These are phyloP conservation scores for Fusarium circinatum DNA, from an alignment of 2,329 filamentous ascomycete genomes.

Conservation along the genomic window DNA sequence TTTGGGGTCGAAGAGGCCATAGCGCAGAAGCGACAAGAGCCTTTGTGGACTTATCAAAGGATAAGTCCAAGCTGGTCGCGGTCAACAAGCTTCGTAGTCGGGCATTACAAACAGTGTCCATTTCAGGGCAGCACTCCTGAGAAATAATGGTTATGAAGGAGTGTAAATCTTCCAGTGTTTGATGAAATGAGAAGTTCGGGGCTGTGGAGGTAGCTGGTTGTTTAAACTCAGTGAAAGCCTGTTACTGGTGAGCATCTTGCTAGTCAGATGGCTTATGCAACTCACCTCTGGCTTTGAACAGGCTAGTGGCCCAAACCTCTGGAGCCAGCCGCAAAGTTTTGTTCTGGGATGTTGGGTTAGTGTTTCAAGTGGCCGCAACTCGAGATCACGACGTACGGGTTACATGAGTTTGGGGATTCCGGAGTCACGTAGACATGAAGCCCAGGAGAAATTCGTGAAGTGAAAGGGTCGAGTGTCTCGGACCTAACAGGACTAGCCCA, in stretches of 20 bases:
- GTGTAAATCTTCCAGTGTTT: conserved; percentile 67
- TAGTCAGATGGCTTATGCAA: background rate
- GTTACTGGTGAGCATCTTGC: conserved; percentile 28
- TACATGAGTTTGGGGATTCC: conserved; percentile 3
- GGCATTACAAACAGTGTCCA: conserved; percentile 60
- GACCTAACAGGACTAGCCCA: conserved; percentile 74
- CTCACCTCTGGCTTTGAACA: conserved; percentile 56
- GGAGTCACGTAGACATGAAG: conserved; percentile 84
- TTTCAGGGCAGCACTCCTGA: conserved; percentile 60
- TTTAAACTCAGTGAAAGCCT: conserved; percentile 69
- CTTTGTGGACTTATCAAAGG: conserved; percentile 76
- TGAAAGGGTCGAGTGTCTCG: conserved; percentile 73
- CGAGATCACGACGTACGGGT: conserved; percentile 41
- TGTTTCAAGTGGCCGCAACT: background rate
- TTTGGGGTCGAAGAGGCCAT: conserved; percentile 64
- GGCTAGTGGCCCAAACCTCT: conserved; percentile 66
- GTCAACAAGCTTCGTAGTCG: conserved; percentile 56
- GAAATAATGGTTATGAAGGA: conserved; percentile 65
- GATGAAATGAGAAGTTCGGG: conserved; percentile 75
- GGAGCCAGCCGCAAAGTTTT: conserved; percentile 68
- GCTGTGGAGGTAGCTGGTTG: conserved; percentile 50
- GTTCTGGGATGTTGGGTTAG: conserved; percentile 48
- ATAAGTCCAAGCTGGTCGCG: conserved; percentile 78
- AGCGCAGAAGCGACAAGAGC: conserved; percentile 71
- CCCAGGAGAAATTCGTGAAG: conserved; percentile 80